Evolutionary conservation across 805 yeast genomes (phyloP).

Genomic region (Wickerhamiella kurtzmanii): DNA sequence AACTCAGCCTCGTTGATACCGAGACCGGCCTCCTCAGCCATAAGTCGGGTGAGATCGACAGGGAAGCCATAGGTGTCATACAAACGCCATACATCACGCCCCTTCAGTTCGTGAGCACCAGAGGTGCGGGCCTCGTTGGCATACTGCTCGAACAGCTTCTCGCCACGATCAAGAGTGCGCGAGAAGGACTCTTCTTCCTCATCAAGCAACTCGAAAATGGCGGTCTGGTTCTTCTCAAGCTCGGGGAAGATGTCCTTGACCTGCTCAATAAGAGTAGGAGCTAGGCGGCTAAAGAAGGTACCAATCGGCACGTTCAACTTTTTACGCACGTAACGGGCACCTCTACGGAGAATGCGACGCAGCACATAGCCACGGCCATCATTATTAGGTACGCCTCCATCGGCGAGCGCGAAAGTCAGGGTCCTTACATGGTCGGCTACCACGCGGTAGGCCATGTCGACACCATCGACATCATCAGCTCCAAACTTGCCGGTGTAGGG

Average conservation of each 20-base stretch:
- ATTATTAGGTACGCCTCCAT: constrained; percentile 98
- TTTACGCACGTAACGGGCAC: constrained; percentile 92
- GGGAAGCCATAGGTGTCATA: constrained; percentile 99
- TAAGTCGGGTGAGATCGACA: constrained; percentile 88
- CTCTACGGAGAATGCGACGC: constrained; percentile 94
- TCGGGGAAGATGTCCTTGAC: constrained; percentile 88
- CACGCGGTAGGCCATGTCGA: constrained; percentile 96
- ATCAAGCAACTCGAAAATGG: constrained; percentile 76
- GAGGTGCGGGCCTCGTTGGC: constrained; percentile 69
- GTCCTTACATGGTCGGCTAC: constrained; percentile 98
- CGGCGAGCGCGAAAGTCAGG: constrained; percentile 86
- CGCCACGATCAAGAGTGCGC: constrained; percentile 95
- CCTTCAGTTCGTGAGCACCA: constrained; percentile 64
- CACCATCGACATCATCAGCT: constrained; percentile 80
- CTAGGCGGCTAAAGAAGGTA: constrained; percentile 77
- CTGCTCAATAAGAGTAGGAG: constrained; percentile 85
- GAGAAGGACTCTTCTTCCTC: constrained; percentile 95
- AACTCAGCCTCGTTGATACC: constrained; percentile 86
- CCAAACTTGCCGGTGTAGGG: constrained; percentile 89
- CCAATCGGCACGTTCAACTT: constrained; percentile 95
- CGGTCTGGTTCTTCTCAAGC: constrained; percentile 52
- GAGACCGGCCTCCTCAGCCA: constrained; percentile 97
- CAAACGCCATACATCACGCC: constrained; percentile 95
- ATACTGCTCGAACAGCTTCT: constrained; percentile 85
- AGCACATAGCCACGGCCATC: constrained; percentile 98